Percentiles rank a stretch among this genome's conserved stretches.
Evolutionary conservation across 1,284 basidiomycete species (phyloP).

Genomic region (Phaffia rhodozyma): DNA sequence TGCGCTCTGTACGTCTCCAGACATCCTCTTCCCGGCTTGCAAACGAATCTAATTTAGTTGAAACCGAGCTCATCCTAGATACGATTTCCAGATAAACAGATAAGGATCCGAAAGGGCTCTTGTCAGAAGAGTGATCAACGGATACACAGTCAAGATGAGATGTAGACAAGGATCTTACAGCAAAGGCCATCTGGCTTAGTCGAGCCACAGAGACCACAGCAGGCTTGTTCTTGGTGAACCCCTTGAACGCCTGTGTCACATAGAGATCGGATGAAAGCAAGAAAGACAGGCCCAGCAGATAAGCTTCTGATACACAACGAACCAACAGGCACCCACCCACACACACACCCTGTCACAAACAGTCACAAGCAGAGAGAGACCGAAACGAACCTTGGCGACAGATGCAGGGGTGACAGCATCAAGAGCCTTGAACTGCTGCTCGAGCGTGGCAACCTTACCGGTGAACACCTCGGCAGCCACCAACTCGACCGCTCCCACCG

Average conservation of each 20-base stretch:
- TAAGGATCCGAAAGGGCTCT: too few species aligned
- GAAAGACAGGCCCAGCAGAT: background rate
- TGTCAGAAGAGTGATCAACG: too few species aligned
- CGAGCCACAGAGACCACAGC: conserved; percentile 79
- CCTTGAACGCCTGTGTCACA: conserved; percentile 8
- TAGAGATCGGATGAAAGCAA: background rate
- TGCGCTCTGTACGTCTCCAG: too few species aligned
- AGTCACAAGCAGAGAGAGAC: background rate
- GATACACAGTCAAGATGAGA: background rate
- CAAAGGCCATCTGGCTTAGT: conserved; percentile 59
- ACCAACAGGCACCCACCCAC: too few species aligned
- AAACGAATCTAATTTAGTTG: too few species aligned
- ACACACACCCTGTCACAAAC: too few species aligned
- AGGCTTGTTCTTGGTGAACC: conserved; percentile 57
- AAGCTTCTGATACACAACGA: too few species aligned
- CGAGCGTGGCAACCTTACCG: conserved; percentile 41
- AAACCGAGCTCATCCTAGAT: too few species aligned
- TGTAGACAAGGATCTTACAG: conserved; percentile 28
- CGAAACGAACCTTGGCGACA: conserved; percentile 26
- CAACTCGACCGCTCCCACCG: conserved; percentile 52
- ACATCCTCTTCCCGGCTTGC: too few species aligned
- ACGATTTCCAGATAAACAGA: too few species aligned
- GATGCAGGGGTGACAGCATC: conserved; percentile 4
- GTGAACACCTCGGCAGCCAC: conserved; percentile 55
- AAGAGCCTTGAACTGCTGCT: conserved; percentile 29